Conservation (phyloP, 225 moss, liverwort and hornwort species). For the Thuidium tamariscinum region DNA sequence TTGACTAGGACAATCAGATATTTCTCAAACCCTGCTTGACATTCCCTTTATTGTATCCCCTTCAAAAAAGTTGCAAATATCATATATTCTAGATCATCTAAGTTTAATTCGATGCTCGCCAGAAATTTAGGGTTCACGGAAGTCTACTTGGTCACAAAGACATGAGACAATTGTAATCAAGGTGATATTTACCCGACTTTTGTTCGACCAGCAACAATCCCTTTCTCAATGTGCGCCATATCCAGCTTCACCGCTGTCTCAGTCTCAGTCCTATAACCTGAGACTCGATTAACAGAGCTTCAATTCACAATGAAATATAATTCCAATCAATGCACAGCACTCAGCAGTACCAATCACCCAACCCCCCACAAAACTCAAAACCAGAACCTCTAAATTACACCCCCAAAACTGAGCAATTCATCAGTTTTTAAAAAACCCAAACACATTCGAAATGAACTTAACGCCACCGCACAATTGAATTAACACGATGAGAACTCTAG, state of each 20-base stretch:
- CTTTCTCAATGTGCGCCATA: slow-evolving; percentile 38
- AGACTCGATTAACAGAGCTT: neutral
- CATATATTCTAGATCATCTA: neutral
- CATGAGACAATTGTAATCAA: neutral
- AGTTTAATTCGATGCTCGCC: neutral
- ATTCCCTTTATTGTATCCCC: neutral
- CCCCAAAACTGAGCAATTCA: neutral
- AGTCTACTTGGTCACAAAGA: neutral
- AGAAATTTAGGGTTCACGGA: neutral
- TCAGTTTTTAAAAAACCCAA: neutral
- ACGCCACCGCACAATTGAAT: neutral
- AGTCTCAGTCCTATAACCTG: slow-evolving; percentile 10
- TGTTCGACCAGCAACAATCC: slow-evolving; percentile 47
- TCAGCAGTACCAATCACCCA: neutral
- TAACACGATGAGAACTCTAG: neutral
- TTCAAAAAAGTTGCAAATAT: neutral
- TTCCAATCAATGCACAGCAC: neutral
- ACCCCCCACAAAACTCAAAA: neutral
- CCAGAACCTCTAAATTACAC: neutral
- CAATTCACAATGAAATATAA: neutral
- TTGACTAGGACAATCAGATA: too few relatives aligned
- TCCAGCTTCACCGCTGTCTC: neutral
- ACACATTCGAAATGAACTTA: neutral
- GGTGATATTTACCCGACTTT: slow-evolving; percentile 42
- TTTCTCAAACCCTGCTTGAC: neutral